A percentile compares a stretch with the other conserved stretches of the same genome.
Evolutionary conservation across 306 rosid species (phyloP).

Genomic region (Spatholobus suberectus): DNA sequence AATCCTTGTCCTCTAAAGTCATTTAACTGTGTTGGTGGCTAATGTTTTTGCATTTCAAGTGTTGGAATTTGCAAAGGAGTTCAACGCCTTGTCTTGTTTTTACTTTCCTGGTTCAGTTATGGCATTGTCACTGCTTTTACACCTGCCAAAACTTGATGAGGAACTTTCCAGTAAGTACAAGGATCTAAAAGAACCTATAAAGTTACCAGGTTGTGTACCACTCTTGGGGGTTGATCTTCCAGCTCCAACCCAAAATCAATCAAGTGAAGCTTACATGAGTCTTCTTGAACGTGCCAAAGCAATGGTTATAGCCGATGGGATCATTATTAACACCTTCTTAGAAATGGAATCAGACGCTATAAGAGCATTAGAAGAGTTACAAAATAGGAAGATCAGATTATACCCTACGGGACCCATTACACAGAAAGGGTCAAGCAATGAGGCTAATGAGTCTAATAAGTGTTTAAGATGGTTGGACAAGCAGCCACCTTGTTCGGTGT

Average conservation of each 20-base stretch:
- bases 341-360: constrained; percentile 40
- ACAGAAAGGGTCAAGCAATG: constrained; percentile 32
- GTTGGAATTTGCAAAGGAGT: constrained; percentile 41
- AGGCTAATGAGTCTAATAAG: background rate
- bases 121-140: background rate
- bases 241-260: background rate
- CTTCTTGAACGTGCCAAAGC: constrained; percentile 28
- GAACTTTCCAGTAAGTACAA: constrained; percentile 28
- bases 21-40: constrained; percentile 29
- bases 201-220: constrained; percentile 47
- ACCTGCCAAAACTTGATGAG: constrained; percentile 39
- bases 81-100: constrained; percentile 36
- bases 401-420: constrained; percentile 47
- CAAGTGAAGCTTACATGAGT: background rate
- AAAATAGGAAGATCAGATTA: background rate
- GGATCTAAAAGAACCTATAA: constrained; percentile 19
- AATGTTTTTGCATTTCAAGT: constrained; percentile 42
- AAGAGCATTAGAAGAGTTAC: constrained; percentile 32
- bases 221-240: constrained; percentile 41
- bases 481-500: constrained; percentile 39
- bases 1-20: constrained; percentile 32
- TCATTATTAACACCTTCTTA: constrained; percentile 42
- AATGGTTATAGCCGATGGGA: background rate
- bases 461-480: constrained; percentile 45
- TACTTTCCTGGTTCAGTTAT: constrained; percentile 32